Percentiles rank a stretch among this genome's conserved stretches.
These are phyloP conservation scores for Pichia exigua DNA, from an alignment of 805 yeast species.

Conservation along the genomic window DNA sequence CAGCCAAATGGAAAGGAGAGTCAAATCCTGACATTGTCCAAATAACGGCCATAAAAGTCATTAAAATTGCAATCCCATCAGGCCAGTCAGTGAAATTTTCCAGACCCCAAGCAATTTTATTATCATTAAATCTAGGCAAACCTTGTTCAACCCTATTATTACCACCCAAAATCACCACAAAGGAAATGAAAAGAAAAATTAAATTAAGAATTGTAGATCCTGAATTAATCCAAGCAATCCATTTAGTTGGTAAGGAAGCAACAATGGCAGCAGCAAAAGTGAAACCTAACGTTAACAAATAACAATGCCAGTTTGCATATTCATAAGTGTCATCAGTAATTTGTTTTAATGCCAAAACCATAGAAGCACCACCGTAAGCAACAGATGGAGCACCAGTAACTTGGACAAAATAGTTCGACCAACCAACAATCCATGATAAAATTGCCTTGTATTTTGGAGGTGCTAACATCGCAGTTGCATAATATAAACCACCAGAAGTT, in stretches of 20 bases:
- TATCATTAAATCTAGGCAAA: constrained; percentile 41
- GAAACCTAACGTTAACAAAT: constrained; percentile 44
- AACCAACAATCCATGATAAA: constrained; percentile 55
- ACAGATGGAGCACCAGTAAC: constrained; percentile 58
- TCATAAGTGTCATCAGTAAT: constrained; percentile 33
- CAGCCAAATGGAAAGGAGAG: constrained; percentile 69
- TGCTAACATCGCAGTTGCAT: constrained; percentile 56
- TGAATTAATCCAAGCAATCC: constrained; percentile 44
- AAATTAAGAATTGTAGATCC: constrained; percentile 44
- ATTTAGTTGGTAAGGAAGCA: constrained; percentile 46
- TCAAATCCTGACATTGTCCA: constrained; percentile 75
- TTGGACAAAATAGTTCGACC: constrained; percentile 59
- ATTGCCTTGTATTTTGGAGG: constrained; percentile 47
- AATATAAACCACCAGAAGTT: constrained; percentile 61
- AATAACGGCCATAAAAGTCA: constrained; percentile 53
- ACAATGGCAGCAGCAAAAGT: constrained; percentile 40
- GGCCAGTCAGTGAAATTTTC: constrained; percentile 56
- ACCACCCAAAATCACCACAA: constrained; percentile 46
- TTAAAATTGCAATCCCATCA: constrained; percentile 49
- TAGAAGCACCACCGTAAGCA: constrained; percentile 46
- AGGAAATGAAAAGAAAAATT: constrained; percentile 41
- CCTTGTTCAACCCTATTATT: constrained; percentile 33
- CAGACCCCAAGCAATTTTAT: constrained; percentile 45
- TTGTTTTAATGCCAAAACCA: constrained; percentile 46
- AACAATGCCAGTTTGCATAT: constrained; percentile 42